phyloP scores from a whole-genome alignment of 2,329 filamentous ascomycete species.

The Aspergillus sp. region DNA sequence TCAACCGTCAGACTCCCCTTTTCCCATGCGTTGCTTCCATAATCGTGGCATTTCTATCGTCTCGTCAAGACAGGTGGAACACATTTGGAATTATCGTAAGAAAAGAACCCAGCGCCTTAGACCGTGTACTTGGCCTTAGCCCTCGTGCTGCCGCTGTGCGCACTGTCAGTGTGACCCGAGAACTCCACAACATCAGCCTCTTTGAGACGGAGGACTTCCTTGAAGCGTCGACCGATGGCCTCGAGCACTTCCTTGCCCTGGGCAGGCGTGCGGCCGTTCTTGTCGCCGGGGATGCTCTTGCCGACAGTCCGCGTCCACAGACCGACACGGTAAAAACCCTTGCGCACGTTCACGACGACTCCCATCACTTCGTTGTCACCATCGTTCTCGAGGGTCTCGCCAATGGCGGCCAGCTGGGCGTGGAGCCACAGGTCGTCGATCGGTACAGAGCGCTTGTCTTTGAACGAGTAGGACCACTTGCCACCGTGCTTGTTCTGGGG shows the following conservation, averaged over 20 bases:
- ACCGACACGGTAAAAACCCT: constrained; percentile 96
- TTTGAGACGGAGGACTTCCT: constrained; percentile 82
- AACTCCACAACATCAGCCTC: constrained; percentile 82
- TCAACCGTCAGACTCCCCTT: constrained; percentile 10
- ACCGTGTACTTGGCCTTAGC: constrained; percentile 92
- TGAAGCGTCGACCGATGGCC: constrained; percentile 86
- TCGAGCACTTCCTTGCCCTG: constrained; percentile 84
- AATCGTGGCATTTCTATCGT: constrained; percentile 17
- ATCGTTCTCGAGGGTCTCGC: constrained; percentile 94
- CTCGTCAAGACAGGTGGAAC: constrained; percentile 13
- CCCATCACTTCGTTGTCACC: constrained; percentile 97
- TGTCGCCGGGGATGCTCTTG: constrained; percentile 74
- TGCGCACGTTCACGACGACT: constrained; percentile 97
- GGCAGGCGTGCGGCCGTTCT: constrained; percentile 70
- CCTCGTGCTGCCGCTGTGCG: constrained; percentile 87
- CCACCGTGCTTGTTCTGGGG: constrained; percentile 98
- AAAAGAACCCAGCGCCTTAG: constrained; percentile 47
- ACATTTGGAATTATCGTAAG: constrained; percentile 18
- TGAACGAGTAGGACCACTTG: constrained; percentile 98
- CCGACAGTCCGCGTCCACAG: constrained; percentile 96
- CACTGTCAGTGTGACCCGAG: constrained; percentile 92
- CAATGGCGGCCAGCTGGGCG: constrained; percentile 93
- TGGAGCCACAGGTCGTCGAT: constrained; percentile 97
- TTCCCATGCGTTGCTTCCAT: constrained; percentile 17
- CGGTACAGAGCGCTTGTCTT: constrained; percentile 86